These are phyloP conservation scores for Thelonectria rubi DNA, from an alignment of 2,329 filamentous ascomycete species.

Conservation along the genomic window DNA sequence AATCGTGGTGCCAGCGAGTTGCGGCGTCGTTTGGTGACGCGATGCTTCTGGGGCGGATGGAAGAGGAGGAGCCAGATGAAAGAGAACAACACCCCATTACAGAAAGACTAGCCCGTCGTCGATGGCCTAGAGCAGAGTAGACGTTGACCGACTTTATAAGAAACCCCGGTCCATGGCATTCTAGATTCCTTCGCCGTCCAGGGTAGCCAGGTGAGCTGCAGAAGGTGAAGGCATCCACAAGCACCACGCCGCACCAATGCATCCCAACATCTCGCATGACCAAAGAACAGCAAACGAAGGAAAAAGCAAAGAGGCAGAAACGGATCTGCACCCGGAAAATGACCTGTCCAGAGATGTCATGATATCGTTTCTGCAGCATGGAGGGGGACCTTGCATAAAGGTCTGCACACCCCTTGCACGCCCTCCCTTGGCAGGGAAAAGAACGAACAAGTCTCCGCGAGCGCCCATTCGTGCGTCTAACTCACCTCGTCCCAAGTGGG, in stretches of 20 bases:
- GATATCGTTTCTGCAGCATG: too few species aligned
- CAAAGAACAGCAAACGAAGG: background rate
- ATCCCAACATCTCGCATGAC: slow-evolving; percentile 4
- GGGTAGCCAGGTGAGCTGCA: slow-evolving; percentile 14
- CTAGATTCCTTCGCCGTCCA: background rate
- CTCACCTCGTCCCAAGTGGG: slow-evolving; percentile 13
- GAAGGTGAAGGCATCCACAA: slow-evolving; percentile 19
- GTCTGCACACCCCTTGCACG: background rate
- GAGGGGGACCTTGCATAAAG: too few species aligned
- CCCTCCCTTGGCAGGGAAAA: background rate
- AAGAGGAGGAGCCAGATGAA: too few species aligned
- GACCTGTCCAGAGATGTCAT: slow-evolving; percentile 16
- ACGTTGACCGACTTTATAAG: background rate
- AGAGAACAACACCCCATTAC: too few species aligned
- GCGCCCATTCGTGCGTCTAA: slow-evolving; percentile 44
- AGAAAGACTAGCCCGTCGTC: too few species aligned
- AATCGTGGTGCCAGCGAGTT: too few species aligned
- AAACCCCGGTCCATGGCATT: background rate
- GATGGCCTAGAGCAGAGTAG: background rate
- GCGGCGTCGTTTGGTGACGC: too few species aligned
- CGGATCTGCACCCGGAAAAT: slow-evolving; percentile 27
- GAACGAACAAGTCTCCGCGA: background rate
- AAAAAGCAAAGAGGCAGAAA: slow-evolving; percentile 24
- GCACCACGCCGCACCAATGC: slow-evolving; percentile 29
- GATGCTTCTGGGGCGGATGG: too few species aligned